A percentile compares a stretch with the other conserved stretches of the same genome.
These are phyloP conservation scores for Dactylellina leptospora DNA, from an alignment of 2,329 filamentous ascomycete species.

Conservation along the genomic window DNA sequence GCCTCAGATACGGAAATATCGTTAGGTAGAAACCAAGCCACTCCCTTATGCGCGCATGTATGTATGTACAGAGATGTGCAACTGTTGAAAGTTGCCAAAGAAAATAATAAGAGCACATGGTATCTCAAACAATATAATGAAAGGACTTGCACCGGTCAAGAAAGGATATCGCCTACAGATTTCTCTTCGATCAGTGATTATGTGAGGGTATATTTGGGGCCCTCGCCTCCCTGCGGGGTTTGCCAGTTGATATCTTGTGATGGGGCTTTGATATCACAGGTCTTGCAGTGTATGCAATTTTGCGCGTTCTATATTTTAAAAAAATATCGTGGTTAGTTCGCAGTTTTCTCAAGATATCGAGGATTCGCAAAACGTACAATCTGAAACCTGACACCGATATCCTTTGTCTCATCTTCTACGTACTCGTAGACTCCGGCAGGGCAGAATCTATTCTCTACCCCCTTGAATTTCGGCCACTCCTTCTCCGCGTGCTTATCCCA, in stretches of 20 bases:
- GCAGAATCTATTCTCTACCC: constrained; percentile 94
- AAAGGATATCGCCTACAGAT: not conserved
- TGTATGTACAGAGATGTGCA: too few relatives aligned
- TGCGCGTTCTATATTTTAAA: constrained; percentile 54
- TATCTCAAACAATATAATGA: too few relatives aligned
- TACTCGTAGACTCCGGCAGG: constrained; percentile 98
- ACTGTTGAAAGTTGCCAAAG: too few relatives aligned
- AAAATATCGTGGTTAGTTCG: not conserved
- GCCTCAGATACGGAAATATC: too few relatives aligned
- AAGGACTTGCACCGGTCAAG: too few relatives aligned
- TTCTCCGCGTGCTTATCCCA: constrained; percentile 88
- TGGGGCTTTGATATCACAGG: constrained; percentile 97
- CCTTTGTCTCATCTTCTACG: constrained; percentile 87
- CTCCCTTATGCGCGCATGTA: too few relatives aligned
- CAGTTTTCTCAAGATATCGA: not conserved
- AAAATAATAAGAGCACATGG: too few relatives aligned
- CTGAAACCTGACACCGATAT: constrained; percentile 90
- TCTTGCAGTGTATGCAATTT: constrained; percentile 99
- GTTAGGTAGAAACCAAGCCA: too few relatives aligned
- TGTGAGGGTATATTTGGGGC: constrained; percentile 47
- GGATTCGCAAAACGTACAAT: constrained; percentile 70
- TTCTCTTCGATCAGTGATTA: not conserved
- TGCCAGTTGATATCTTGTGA: constrained; percentile 97
- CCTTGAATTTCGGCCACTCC: constrained; percentile 87
- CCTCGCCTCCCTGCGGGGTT: constrained; percentile 85